Evolutionary conservation across 371 early-diverging fungal species (phyloP).

Genomic region (Funneliformis caledonium): DNA sequence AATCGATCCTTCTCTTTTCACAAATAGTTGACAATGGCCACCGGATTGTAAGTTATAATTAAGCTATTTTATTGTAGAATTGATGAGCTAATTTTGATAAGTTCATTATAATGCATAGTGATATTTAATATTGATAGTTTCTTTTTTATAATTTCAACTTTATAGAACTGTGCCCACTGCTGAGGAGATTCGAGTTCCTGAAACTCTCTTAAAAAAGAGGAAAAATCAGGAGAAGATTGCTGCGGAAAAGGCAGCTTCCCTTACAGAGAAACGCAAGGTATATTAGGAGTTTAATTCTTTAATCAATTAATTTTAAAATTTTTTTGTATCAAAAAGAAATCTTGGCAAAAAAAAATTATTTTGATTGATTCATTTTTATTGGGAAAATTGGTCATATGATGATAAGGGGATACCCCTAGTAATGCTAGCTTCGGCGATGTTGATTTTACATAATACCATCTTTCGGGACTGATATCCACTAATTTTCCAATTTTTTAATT

Average conservation of each 20-base stretch:
- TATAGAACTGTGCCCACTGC: conserved; percentile 51
- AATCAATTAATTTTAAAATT: neutral
- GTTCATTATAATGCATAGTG: neutral
- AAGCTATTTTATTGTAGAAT: neutral
- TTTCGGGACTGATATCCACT: conserved; percentile 78
- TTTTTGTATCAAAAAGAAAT: neutral
- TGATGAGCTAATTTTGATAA: neutral
- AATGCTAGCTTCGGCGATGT: conserved; percentile 38
- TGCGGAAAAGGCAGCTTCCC: conserved; percentile 71
- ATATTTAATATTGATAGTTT: conserved; percentile 36
- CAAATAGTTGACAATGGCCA: conserved; percentile 7
- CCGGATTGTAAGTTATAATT: conserved; percentile 5
- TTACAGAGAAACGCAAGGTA: conserved; percentile 78
- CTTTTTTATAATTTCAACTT: conserved; percentile 24
- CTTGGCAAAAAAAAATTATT: neutral
- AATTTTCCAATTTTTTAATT: neutral
- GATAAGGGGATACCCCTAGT: conserved; percentile 14
- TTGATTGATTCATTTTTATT: neutral
- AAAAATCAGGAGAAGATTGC: conserved; percentile 86
- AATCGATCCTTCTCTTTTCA: neutral
- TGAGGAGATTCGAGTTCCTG: conserved; percentile 83
- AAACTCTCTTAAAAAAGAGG: conserved; percentile 97
- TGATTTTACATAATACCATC: conserved; percentile 71
- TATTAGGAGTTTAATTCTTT: conserved; percentile 12
- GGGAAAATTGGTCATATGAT: conserved; percentile 29